These are phyloP conservation scores for Phytophthora pinifolia DNA, from an alignment of 352 stramenopile species.

Conservation along the genomic window DNA sequence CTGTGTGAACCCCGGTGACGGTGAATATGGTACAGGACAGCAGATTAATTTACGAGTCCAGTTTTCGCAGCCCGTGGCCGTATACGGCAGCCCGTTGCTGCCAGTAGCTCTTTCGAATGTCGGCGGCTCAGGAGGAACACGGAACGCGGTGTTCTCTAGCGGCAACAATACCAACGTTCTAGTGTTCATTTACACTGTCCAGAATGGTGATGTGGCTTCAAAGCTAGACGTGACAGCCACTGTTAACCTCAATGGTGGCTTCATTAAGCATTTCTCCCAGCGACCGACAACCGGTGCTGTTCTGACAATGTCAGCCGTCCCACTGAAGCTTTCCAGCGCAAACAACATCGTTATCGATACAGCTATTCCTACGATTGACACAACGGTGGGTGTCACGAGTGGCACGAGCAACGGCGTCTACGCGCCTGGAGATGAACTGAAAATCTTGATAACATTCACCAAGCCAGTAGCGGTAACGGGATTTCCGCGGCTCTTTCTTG, in stretches of 20 bases:
- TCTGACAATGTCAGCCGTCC: conserved; percentile 44
- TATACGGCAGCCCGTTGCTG: conserved; percentile 62
- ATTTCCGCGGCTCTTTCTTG: conserved; percentile 69
- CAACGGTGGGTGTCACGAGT: conserved; percentile 54
- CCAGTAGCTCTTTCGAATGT: conserved; percentile 47
- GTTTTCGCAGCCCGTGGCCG: conserved; percentile 63
- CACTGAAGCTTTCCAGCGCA: conserved; percentile 48
- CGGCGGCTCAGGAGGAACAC: conserved; percentile 31
- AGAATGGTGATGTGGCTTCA: conserved; percentile 49
- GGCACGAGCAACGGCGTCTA: conserved; percentile 57
- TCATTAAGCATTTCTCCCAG: conserved; percentile 73
- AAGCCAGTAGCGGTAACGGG: conserved; percentile 69
- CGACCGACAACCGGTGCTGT: conserved; percentile 61
- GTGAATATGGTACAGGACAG: conserved; percentile 72
- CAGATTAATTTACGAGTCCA: conserved; percentile 54
- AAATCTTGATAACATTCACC: conserved; percentile 71
- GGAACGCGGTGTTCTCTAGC: conserved; percentile 45
- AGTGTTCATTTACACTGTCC: conserved; percentile 70
- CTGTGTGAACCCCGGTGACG: conserved; percentile 50
- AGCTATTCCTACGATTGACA: conserved; percentile 50
- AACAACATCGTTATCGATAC: conserved; percentile 75
- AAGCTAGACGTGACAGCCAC: conserved; percentile 52
- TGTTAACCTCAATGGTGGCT: conserved; percentile 63
- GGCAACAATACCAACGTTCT: conserved; percentile 77
- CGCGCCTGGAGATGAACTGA: conserved; percentile 64